A percentile compares a stretch with the other conserved stretches of the same genome.
Conservation (phyloP, 306 rosid species). For the Notholithocarpus densiflorus region DNA sequence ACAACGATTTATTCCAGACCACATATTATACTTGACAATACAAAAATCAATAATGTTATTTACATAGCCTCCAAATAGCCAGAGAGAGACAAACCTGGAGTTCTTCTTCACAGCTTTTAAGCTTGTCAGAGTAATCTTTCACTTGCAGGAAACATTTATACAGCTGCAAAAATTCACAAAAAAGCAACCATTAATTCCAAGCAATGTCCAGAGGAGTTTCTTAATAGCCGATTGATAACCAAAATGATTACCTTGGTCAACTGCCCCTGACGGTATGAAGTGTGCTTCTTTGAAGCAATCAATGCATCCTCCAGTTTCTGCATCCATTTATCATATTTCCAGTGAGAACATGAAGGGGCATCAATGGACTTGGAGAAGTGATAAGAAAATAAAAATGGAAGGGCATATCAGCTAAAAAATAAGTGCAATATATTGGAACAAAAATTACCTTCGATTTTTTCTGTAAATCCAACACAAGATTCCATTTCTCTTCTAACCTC, state of each 20-base stretch:
- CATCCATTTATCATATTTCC: conserved; percentile 20
- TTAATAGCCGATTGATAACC: background rate
- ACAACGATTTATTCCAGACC: background rate
- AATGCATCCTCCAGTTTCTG: conserved; percentile 93
- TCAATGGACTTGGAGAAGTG: background rate
- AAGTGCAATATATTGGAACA: background rate
- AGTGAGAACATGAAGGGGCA: conserved; percentile 20
- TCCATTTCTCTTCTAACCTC: conserved; percentile 41
- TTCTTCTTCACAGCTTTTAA: conserved; percentile 66
- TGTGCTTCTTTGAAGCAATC: conserved; percentile 64
- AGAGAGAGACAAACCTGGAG: conserved; percentile 67
- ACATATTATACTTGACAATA: background rate
- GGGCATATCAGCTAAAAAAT: conserved; percentile 1
- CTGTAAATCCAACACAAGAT: conserved; percentile 51
- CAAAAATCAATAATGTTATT: background rate
- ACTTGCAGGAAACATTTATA: conserved; percentile 60
- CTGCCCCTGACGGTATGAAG: conserved; percentile 63
- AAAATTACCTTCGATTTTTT: conserved; percentile 58
- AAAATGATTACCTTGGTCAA: conserved; percentile 60
- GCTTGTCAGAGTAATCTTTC: conserved; percentile 55
- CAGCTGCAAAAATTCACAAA: conserved; percentile 49
- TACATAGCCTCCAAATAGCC: background rate
- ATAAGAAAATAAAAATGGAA: background rate
- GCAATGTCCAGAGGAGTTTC: background rate
- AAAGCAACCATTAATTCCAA: conserved; percentile 16